Base-by-base conservation (phyloP, 805 yeast genomes). In the Spathaspora passalidarum region DNA sequence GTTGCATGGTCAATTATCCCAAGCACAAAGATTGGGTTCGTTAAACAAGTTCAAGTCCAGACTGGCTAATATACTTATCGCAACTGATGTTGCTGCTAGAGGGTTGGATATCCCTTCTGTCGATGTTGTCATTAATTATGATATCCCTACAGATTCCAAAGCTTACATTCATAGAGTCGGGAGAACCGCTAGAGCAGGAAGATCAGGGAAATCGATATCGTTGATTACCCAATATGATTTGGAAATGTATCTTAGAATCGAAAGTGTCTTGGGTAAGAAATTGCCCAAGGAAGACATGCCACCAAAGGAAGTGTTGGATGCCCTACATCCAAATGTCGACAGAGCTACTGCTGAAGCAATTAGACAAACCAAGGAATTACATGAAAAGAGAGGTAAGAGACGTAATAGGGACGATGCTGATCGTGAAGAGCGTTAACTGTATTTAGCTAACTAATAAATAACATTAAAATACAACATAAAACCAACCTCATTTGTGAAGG, bases 191-290 rank as follows among this genome's bases (percentile, higher is more conserved):
- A 84, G 97, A 65, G 96, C 96, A 0, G 96, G 96, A 16, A 78
- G 90, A 55, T 81, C 92, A 0, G 96, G 96, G 41, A 86, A 84
- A 61, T 87, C 96, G 2, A 75, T 91, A 14, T 86, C 96, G 2
- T 70, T 91, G 47, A 95, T 90, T 25, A 91, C 98, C 0, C 99
- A 94, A 65, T 94, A 94, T 62, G 99, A 94, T 64, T 73, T 94
- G 49, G 97, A 91, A 64, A 70, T 90, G 56, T 87, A 88, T 59
- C 70, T 90, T 53, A 77, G 97, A 60, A 91, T 94, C 43, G 99
- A 94, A 65, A 84, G 83, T 44, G 97, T 86, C 8, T 78, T 94
- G 45, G 85, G 78, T 44, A 86, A 84, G 74, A 89, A 86, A 60
- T 72, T 94, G 46, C 91, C 91, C 3, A 91, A 88, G 63, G 77